A percentile compares a stretch with the other conserved stretches of the same genome.
Conservation (phyloP, 352 stramenopile species). For the Plasmopara viticola region DNA sequence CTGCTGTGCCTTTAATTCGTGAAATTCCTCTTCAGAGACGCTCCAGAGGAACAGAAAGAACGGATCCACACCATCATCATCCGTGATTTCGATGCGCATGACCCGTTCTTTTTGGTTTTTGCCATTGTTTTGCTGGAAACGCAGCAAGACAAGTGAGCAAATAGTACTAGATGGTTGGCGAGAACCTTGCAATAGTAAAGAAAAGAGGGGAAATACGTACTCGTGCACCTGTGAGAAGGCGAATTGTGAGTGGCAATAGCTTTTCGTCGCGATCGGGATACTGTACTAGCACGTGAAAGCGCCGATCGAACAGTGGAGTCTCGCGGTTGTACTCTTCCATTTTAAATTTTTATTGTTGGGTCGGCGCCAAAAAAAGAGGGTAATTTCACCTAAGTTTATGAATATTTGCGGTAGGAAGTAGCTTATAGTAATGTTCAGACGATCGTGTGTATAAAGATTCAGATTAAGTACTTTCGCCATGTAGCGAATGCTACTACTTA, state of each 20-base stretch:
- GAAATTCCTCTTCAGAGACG: slow-evolving; percentile 93
- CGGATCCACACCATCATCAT: slow-evolving; percentile 86
- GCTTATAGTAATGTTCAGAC: too few relatives aligned
- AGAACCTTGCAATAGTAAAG: too few relatives aligned
- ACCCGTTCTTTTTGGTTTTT: slow-evolving; percentile 85
- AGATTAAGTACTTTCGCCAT: too few relatives aligned
- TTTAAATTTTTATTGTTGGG: slow-evolving; percentile 3
- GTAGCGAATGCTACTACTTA: too few relatives aligned
- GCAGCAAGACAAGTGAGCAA: neutral
- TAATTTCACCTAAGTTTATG: too few relatives aligned
- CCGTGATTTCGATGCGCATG: slow-evolving; percentile 91
- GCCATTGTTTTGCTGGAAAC: slow-evolving; percentile 50
- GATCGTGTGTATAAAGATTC: too few relatives aligned
- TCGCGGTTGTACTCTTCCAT: slow-evolving; percentile 84
- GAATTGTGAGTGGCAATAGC: slow-evolving; percentile 63
- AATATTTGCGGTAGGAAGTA: too few relatives aligned
- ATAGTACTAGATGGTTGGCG: too few relatives aligned
- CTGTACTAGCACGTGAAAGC: slow-evolving; percentile 81
- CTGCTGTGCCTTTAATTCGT: slow-evolving; percentile 92
- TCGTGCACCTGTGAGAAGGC: slow-evolving; percentile 64
- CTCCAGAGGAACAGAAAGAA: slow-evolving; percentile 91
- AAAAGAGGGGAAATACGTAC: slow-evolving; percentile 27
- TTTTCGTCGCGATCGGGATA: slow-evolving; percentile 76
- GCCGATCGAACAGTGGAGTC: slow-evolving; percentile 74
- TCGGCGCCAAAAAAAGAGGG: slow-evolving; percentile 6